Conservation (phyloP, 179 eudicot species). For the Corrigiola litoralis region DNA sequence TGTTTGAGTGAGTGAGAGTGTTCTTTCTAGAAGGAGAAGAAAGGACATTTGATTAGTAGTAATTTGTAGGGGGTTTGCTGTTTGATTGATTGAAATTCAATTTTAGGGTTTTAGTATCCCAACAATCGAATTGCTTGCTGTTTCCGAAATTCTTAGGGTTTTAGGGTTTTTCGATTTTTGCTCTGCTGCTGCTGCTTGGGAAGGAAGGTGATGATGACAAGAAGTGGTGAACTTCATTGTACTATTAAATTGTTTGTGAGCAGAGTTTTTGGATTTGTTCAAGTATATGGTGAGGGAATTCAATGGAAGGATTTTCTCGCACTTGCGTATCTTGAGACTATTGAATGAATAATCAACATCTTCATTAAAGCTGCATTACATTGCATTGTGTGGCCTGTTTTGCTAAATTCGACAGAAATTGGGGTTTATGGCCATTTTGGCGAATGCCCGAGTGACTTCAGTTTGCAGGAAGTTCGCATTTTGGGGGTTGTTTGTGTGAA, state of each 20-base stretch:
- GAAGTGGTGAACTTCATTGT: conserved; percentile 6
- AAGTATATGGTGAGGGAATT: neutral
- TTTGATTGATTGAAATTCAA: conserved; percentile 15
- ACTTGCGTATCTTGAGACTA: neutral
- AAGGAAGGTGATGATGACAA: neutral
- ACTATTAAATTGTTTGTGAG: neutral
- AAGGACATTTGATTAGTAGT: neutral
- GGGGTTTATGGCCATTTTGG: neutral
- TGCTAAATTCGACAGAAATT: neutral
- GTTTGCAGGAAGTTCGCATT: no score
- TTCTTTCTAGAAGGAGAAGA: conserved; percentile 34
- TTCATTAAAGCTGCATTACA: neutral
- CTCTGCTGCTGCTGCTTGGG: conserved; percentile 14
- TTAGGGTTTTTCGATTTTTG: neutral
- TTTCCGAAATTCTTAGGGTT: no score
- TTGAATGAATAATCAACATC: neutral
- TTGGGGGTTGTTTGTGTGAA: no score
- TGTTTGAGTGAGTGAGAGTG: conserved; percentile 11
- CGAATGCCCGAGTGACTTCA: neutral
- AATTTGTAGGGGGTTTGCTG: conserved; percentile 2
- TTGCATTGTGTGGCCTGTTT: neutral
- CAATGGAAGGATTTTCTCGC: conserved; percentile 12
- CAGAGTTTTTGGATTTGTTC: conserved; percentile 19
- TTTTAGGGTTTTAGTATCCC: conserved; percentile 19
- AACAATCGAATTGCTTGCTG: neutral